Evolutionary conservation across 2,329 filamentous ascomycete genomes (phyloP).

Genomic region (Colletotrichum nymphaeae): DNA sequence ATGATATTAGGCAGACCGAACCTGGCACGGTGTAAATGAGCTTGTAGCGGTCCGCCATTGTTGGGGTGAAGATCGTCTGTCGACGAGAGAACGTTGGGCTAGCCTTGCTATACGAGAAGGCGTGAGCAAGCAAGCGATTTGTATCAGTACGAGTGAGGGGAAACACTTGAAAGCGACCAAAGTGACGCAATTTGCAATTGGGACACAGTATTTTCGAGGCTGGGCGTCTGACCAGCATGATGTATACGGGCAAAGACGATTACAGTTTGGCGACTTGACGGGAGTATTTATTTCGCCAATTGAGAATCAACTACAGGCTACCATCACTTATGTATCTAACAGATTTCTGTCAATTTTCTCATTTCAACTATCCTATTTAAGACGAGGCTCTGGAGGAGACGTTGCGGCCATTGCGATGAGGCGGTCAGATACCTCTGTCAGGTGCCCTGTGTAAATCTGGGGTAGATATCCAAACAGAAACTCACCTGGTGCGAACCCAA

Average conservation of each 20-base stretch:
- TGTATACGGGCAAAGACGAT: no score
- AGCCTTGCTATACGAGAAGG: neutral
- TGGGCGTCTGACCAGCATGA: neutral
- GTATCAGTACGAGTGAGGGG: neutral
- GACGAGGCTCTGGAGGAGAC: neutral
- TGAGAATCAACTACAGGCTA: neutral
- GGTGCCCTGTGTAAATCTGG: conserved; percentile 12
- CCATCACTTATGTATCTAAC: neutral
- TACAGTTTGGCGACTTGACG: neutral
- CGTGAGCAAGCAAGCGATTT: neutral
- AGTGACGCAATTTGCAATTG: conserved; percentile 1
- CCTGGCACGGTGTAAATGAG: conserved; percentile 34
- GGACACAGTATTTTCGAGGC: neutral
- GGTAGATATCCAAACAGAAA: neutral
- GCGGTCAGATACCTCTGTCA: neutral
- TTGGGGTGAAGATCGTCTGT: neutral
- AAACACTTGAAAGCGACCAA: neutral
- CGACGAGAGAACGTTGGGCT: neutral
- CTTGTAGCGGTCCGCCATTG: conserved; percentile 37
- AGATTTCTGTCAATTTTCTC: neutral
- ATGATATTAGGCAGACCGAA: neutral
- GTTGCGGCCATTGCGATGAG: neutral
- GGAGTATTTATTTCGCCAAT: neutral
- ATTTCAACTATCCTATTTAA: neutral
- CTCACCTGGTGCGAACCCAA: neutral